Evolutionary conservation across 2,329 filamentous ascomycete genomes (phyloP).

Genomic region (Thermothelomyces thermophilus): DNA sequence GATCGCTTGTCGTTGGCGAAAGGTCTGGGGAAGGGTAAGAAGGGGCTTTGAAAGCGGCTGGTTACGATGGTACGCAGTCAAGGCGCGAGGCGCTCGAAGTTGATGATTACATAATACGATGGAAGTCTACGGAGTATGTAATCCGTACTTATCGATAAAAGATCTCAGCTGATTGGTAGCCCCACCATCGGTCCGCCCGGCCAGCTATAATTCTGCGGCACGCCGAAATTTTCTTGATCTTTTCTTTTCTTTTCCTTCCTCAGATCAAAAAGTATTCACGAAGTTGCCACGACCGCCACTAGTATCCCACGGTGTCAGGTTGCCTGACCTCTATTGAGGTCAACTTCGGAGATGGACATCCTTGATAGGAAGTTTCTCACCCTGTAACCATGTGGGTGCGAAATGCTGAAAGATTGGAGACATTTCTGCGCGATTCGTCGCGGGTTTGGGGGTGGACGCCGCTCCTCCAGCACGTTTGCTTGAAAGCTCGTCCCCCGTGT

Average conservation of each 20-base stretch:
- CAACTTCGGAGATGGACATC: conserved; percentile 51
- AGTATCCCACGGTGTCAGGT: conserved; percentile 53
- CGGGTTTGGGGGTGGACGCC: background rate
- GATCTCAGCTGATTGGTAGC: background rate
- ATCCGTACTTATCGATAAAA: background rate
- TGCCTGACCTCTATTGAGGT: conserved; percentile 49
- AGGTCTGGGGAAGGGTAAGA: too few relatives aligned
- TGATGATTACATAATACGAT: background rate
- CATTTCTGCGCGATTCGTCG: conserved; percentile 31
- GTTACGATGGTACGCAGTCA: too few relatives aligned
- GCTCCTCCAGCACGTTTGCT: background rate
- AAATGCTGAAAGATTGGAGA: conserved; percentile 57
- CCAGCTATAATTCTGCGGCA: conserved; percentile 15
- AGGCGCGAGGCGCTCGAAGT: too few relatives aligned
- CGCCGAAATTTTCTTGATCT: conserved; percentile 29
- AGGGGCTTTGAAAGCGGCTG: background rate
- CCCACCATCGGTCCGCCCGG: conserved; percentile 7
- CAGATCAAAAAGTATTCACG: conserved; percentile 56
- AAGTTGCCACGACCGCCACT: conserved; percentile 59
- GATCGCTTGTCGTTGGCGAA: too few relatives aligned
- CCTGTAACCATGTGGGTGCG: conserved; percentile 41
- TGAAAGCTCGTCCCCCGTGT: too few relatives aligned
- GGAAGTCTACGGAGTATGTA: too few relatives aligned
- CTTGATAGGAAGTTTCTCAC: conserved; percentile 60
- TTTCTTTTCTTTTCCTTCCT: conserved; percentile 41